Conservation (phyloP, 306 rosid species). For the Medicago arabica region DNA sequence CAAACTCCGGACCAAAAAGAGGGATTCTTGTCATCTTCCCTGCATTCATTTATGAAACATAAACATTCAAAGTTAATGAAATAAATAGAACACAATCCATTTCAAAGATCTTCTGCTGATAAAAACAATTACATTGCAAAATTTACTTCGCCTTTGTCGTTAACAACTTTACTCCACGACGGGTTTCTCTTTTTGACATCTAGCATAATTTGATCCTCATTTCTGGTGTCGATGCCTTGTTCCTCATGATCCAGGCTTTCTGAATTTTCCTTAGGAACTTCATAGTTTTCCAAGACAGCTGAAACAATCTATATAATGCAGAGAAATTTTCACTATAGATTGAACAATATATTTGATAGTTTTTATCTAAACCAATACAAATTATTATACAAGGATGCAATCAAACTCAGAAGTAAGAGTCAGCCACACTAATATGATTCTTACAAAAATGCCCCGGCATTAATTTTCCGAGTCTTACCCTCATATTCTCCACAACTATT, state of each 20-base stretch:
- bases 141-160: conserved; percentile 65
- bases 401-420: conserved; percentile 8
- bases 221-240: conserved; percentile 54
- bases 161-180: conserved; percentile 69
- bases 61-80: conserved; percentile 37
- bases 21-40: conserved; percentile 82
- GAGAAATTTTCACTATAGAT: conserved; percentile 32
- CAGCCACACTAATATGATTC: background rate
- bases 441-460: too few relatives aligned
- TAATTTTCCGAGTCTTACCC: too few relatives aligned
- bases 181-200: conserved; percentile 56
- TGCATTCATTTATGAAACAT: conserved; percentile 47
- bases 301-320: conserved; percentile 71
- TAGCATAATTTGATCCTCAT: conserved; percentile 52
- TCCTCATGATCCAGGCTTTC: conserved; percentile 44
- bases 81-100: conserved; percentile 29
- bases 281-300: conserved; percentile 87
- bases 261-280: conserved; percentile 45
- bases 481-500: too few relatives aligned
- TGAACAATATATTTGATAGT: conserved; percentile 33
- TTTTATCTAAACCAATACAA: conserved; percentile 15
- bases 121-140: conserved; percentile 63
- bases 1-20: conserved; percentile 93
- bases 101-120: conserved; percentile 35
- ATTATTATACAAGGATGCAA: conserved; percentile 7